Evolutionary conservation across 257 asterid genomes (phyloP).

Genomic region (Ocimum tenuiflorum): DNA sequence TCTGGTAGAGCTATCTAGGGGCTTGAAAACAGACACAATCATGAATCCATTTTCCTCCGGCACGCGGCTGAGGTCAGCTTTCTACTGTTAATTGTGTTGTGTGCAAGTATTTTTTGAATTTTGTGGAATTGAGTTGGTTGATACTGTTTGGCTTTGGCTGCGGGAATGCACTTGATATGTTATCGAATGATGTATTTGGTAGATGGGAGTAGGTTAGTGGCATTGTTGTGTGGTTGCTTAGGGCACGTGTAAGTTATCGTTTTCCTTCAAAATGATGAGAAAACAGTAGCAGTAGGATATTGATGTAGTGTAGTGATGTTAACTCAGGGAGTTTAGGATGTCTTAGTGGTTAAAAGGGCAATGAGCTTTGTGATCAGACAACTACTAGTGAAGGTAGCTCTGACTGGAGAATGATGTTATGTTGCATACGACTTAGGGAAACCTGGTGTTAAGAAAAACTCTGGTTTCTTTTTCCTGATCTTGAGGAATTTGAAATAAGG

Average conservation of each 20-base stretch:
- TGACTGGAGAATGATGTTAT: not conserved
- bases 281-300: not conserved
- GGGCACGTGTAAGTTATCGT: not conserved
- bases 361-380: not conserved
- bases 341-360: not conserved
- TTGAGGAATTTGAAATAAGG: not conserved
- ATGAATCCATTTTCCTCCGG: constrained; percentile 91
- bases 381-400: not conserved
- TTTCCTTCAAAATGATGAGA: constrained; percentile 2
- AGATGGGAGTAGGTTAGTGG: not conserved
- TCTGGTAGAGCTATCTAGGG: constrained; percentile 58
- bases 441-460: not conserved
- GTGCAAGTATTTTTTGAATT: not conserved
- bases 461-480: not conserved
- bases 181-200: constrained; percentile 5
- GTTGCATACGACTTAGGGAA: not conserved
- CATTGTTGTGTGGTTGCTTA: not conserved
- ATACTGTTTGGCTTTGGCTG: not conserved
- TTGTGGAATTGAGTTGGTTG: constrained; percentile 13
- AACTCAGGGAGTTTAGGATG: not conserved
- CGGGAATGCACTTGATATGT: not conserved
- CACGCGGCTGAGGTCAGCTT: constrained; percentile 68
- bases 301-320: not conserved
- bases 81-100: constrained; percentile 12
- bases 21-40: constrained; percentile 45